Percentiles rank a stretch among this genome's conserved stretches.
phyloP scores from a whole-genome alignment of 805 yeast genomes.

The Lipomyces yamadae region DNA sequence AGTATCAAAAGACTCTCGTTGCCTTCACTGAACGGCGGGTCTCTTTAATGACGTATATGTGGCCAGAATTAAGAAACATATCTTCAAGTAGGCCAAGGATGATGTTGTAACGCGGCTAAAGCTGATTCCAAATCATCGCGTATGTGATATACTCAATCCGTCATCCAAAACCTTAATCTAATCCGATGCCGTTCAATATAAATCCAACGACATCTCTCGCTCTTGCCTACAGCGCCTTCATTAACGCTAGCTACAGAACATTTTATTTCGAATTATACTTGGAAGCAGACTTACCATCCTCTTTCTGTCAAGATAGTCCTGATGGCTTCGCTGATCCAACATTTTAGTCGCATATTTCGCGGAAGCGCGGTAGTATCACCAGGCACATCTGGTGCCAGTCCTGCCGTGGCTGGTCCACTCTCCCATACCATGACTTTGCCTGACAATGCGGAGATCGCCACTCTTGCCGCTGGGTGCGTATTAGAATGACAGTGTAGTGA shows the following conservation, averaged over 20 bases:
- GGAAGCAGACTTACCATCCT: background rate
- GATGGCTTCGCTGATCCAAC: conserved; percentile 16
- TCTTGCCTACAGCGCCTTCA: background rate
- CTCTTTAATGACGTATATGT: no score
- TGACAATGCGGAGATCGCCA: conserved; percentile 58
- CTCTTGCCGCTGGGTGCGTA: conserved; percentile 54
- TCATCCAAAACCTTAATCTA: no score
- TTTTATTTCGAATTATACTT: background rate
- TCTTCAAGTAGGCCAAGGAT: no score
- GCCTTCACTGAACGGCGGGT: no score
- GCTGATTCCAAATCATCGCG: no score
- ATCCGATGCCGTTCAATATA: no score
- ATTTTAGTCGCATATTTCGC: conserved; percentile 6
- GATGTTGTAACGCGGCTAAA: no score
- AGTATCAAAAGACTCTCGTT: no score
- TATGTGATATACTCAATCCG: no score
- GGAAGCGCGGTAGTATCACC: conserved; percentile 7
- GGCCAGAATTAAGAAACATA: no score
- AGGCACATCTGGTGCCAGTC: conserved; percentile 21
- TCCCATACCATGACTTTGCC: conserved; percentile 46
- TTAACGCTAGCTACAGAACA: background rate
- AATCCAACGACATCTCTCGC: no score
- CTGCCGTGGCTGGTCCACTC: conserved; percentile 19
- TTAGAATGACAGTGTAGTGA: background rate
- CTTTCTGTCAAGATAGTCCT: background rate